These are phyloP conservation scores for Suillus brevipes DNA, from an alignment of 768 basidiomycete genomes.

Conservation along the genomic window DNA sequence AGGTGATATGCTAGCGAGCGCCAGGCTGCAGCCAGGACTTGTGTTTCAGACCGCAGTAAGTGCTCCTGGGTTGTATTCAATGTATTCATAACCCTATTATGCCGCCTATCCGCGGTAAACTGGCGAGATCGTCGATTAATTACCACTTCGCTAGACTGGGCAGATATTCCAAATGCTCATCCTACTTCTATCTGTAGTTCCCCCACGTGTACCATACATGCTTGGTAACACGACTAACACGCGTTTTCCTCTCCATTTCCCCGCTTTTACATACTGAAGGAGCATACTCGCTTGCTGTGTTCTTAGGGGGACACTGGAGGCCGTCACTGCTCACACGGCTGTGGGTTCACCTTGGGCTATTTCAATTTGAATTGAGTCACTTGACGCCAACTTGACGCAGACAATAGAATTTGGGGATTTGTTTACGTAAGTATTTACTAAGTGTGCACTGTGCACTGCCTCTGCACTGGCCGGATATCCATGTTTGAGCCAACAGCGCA, in stretches of 20 bases:
- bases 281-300: not conserved
- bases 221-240: slow-evolving; percentile 18
- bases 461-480: not conserved
- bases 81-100: slow-evolving; percentile 38
- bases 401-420: not conserved
- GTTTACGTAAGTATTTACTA: not conserved
- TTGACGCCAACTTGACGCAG: not conserved
- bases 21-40: slow-evolving; percentile 30
- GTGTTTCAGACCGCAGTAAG: slow-evolving; percentile 30
- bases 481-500: not conserved
- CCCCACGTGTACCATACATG: slow-evolving; percentile 26
- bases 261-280: not conserved
- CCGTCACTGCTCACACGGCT: not conserved
- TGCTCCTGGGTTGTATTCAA: slow-evolving; percentile 28
- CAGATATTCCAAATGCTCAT: slow-evolving; percentile 65
- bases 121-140: slow-evolving; percentile 71
- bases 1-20: slow-evolving; percentile 23
- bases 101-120: slow-evolving; percentile 26
- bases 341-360: not conserved
- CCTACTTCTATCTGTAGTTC: slow-evolving; percentile 6
- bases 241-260: not conserved
- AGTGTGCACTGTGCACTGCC: not conserved
- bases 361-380: not conserved
- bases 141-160: slow-evolving; percentile 82
- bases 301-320: not conserved